Percentiles rank a stretch among this genome's conserved stretches.
Conservation (phyloP, 75 land plant species). For the Pinus tabuliformis region DNA sequence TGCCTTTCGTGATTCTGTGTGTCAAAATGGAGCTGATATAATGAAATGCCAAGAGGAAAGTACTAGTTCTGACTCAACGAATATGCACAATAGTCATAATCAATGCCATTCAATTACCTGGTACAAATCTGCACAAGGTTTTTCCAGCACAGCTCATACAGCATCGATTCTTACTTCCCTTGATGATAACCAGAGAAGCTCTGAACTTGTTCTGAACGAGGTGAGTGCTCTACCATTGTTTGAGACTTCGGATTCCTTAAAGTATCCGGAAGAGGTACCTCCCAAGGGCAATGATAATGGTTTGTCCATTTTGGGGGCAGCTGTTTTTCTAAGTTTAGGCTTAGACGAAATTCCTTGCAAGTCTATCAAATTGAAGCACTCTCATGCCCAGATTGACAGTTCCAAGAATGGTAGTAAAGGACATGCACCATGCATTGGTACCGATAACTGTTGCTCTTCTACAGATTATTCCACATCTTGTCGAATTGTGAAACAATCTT, state of each 20-base stretch:
- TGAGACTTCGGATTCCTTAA: not conserved
- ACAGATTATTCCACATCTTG: not conserved
- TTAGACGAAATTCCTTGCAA: constrained; percentile 1
- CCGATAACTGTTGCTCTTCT: not conserved
- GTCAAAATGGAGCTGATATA: not conserved
- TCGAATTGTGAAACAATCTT: constrained; percentile 1
- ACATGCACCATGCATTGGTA: not conserved
- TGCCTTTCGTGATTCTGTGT: not conserved
- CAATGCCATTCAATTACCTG: not conserved
- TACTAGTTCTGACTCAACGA: not conserved
- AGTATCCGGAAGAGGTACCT: not conserved
- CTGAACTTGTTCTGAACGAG: not conserved
- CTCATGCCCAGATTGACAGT: not conserved
- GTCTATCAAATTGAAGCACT: not conserved
- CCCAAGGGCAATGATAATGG: not conserved
- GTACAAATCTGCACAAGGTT: not conserved
- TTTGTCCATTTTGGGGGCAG: constrained; percentile 9
- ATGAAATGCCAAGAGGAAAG: not conserved
- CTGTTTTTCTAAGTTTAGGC: constrained; percentile 11
- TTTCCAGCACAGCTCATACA: not conserved
- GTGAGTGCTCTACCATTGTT: constrained; percentile 8
- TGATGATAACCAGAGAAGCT: not conserved
- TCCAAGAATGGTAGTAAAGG: not conserved
- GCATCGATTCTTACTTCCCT: not conserved
- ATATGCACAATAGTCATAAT: not conserved